phyloP scores from a whole-genome alignment of 352 stramenopile species.

The Phytophthora pinifolia region DNA sequence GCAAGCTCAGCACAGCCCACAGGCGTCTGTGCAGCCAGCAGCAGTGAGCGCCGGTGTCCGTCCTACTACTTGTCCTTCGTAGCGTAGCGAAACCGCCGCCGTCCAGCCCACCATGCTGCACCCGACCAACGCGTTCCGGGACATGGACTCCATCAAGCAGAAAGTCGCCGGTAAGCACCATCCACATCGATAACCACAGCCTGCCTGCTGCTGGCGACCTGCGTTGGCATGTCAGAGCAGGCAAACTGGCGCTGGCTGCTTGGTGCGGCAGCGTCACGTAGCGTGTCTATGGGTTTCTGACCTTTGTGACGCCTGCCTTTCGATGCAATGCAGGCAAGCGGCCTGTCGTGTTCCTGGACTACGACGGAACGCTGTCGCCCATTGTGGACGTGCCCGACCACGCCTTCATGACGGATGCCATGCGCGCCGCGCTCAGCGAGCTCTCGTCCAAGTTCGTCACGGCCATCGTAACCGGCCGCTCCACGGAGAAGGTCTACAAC shows the following conservation, averaged over 20 bases:
- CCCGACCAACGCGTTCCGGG: conserved; percentile 56
- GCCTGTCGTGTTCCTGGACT: conserved; percentile 74
- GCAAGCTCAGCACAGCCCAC: conserved; percentile 31
- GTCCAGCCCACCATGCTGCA: conserved; percentile 40
- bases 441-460: conserved; percentile 74
- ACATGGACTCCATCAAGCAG: conserved; percentile 56
- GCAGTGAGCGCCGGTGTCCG: conserved; percentile 14
- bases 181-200: not conserved
- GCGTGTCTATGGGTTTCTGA: conserved; percentile 29
- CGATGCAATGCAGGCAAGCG: conserved; percentile 44
- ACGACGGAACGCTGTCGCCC: conserved; percentile 75
- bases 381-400: conserved; percentile 76
- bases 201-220: too few relatives aligned
- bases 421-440: conserved; percentile 52
- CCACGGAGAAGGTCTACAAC: conserved; percentile 74
- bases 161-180: conserved; percentile 45
- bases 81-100: conserved; percentile 12
- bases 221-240: not conserved
- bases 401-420: conserved; percentile 68
- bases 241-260: conserved; percentile 6
- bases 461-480: conserved; percentile 71
- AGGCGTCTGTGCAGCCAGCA: conserved; percentile 22
- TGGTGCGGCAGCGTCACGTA: not conserved
- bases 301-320: conserved; percentile 3
- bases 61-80: not conserved